Conservation (phyloP, 345 rosid species). For the Euclidium syriacum region DNA sequence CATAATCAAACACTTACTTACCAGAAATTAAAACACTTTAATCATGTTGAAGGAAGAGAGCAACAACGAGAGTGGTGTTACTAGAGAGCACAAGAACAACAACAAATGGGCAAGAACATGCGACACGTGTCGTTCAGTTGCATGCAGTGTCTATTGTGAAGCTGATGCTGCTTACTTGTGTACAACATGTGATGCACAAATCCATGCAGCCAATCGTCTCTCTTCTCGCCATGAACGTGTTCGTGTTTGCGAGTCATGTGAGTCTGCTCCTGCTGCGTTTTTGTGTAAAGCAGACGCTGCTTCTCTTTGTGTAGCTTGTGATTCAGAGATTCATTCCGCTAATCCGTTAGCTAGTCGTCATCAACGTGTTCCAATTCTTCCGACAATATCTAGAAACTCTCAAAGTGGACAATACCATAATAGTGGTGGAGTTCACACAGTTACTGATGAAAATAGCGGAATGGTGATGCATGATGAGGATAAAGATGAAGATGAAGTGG, state of each 20-base stretch:
- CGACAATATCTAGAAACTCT: constrained; percentile 44
- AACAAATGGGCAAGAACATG: constrained; percentile 63
- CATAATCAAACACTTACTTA: background rate
- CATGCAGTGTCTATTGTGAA: constrained; percentile 75
- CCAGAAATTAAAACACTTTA: background rate
- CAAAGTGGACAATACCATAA: too few species aligned
- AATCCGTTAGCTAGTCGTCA: constrained; percentile 90
- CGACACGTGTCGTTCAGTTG: constrained; percentile 67
- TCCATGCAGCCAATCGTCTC: constrained; percentile 66
- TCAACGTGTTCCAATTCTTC: constrained; percentile 71
- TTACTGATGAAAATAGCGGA: constrained; percentile 12
- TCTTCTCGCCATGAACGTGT: constrained; percentile 95
- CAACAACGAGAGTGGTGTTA: constrained; percentile 18
- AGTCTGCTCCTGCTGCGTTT: constrained; percentile 79
- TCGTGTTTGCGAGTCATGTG: constrained; percentile 75
- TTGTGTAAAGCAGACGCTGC: constrained; percentile 93
- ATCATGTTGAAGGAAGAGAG: constrained; percentile 63
- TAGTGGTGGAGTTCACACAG: too few species aligned
- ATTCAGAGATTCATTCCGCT: constrained; percentile 84
- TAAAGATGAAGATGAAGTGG: constrained; percentile 72
- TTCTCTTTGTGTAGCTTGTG: constrained; percentile 72
- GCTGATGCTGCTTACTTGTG: constrained; percentile 83
- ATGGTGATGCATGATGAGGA: constrained; percentile 40
- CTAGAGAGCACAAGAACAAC: too few species aligned
- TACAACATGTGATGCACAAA: constrained; percentile 54